These are phyloP conservation scores for Cymbopogon citratus DNA, from an alignment of 176 grass and related monocot species.

Conservation along the genomic window DNA sequence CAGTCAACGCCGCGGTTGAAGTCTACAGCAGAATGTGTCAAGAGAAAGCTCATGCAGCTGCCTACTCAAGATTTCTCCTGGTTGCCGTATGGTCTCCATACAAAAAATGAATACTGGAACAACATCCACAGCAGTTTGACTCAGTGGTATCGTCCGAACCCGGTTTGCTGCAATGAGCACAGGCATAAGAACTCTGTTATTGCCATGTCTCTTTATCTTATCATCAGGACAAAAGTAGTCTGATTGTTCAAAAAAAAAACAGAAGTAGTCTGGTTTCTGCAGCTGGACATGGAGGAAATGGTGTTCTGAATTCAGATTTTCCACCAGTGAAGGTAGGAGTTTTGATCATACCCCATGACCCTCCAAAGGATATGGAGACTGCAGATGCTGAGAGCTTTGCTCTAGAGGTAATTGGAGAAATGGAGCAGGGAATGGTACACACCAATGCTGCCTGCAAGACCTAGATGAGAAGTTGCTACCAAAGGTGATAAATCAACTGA, in stretches of 20 bases:
- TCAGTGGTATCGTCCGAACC: not conserved
- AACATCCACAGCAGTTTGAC: conserved; percentile 11
- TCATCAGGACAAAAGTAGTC: no score
- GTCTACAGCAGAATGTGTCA: not conserved
- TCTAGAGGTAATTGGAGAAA: not conserved
- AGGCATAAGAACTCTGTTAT: no score
- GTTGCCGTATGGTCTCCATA: not conserved
- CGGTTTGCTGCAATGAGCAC: not conserved
- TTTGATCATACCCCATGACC: no score
- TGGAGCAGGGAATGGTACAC: not conserved
- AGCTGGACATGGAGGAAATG: not conserved
- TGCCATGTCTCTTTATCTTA: no score
- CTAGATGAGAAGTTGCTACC: not conserved
- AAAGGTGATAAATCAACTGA: not conserved
- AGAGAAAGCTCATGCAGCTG: not conserved
- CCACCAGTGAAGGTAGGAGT: no score
- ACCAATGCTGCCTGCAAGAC: not conserved
- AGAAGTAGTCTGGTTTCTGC: no score
- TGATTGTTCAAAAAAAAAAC: no score
- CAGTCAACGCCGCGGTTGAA: not conserved
- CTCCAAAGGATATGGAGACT: no score
- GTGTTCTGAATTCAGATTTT: no score
- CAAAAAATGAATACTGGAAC: not conserved
- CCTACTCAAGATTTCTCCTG: conserved; percentile 13
- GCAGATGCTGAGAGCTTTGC: no score